Base-by-base conservation (phyloP, 2,329 filamentous ascomycete genomes). In the Colletotrichum scovillei region DNA sequence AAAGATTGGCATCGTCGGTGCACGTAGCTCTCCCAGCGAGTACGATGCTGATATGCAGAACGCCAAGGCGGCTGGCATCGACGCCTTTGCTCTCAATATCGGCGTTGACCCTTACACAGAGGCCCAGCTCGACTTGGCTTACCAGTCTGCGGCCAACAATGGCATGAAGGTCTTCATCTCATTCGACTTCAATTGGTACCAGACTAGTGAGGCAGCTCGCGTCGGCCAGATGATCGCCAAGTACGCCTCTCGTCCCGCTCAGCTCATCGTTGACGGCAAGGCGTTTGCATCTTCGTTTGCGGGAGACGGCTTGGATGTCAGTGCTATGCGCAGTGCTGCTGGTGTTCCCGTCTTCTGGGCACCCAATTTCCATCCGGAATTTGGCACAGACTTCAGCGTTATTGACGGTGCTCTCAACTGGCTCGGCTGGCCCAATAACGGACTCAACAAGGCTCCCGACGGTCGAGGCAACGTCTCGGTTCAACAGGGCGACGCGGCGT, bases 151-250 rank as follows among this genome's bases (percentile, higher is more conserved):
- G 3, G 82, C 83, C 11, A 80, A 80, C 8, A 83, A 84, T 32
- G 82, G 80, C 59, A 87, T 90, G 83, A 88, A 88, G 67, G 86
- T 89, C 16, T 89, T 90, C 67, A 84, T 90, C 74, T 89, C 88
- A 1, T 90, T 49, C 42, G 42, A 49, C 19, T 49, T 49, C 42
- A 49, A 49, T 19, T 49, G 42, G 42, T 49, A 49, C 42, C 19
- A 22, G 7, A 49, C 42, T 2, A 22, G 42, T 11, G 42, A 49
- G 42, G 42, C 42, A 49, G 11, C 19, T 49, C 42, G 42, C 19
- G 42, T 49, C 42, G 42, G 42, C 42, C 42, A 49, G 42, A 49
- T 49, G 42, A 49, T 49, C 42, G 42, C 90, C 74, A 88, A 90
- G 80, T 89, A 86, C 55, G 82, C 83, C 1, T 79, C 78, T 8